Percentiles rank a stretch among this genome's conserved stretches.
Evolutionary conservation across 179 eudicot genomes (phyloP).

Genomic region (Drosera spatulata): DNA sequence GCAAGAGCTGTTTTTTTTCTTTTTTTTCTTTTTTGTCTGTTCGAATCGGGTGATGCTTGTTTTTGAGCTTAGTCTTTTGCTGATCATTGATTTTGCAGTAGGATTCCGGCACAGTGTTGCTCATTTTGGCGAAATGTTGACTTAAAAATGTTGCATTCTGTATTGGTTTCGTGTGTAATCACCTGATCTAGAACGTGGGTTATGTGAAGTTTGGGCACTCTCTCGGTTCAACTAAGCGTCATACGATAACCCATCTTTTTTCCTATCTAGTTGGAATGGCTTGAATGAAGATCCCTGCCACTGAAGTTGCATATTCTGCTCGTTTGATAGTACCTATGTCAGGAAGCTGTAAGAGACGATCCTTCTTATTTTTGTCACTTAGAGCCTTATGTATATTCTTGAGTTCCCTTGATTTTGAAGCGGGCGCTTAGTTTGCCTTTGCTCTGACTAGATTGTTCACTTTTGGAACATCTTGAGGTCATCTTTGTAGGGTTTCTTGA

Average conservation of each 20-base stretch:
- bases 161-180: constrained; percentile 4
- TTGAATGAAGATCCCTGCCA: constrained; percentile 78
- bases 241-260: constrained; percentile 72
- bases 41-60: background rate
- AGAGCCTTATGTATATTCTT: background rate
- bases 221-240: constrained; percentile 73
- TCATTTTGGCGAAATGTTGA: no score
- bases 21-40: background rate
- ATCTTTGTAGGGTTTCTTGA: constrained; percentile 76
- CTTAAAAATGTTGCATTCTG: no score
- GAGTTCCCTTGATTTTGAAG: background rate
- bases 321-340: constrained; percentile 51
- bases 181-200: constrained; percentile 12
- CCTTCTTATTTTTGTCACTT: background rate
- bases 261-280: constrained; percentile 74
- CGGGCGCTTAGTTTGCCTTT: no score
- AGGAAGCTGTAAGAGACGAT: constrained; percentile 56
- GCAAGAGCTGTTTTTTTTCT: background rate
- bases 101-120: no score
- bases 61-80: no score
- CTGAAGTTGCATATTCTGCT: constrained; percentile 74
- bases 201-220: constrained; percentile 59
- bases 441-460: constrained; percentile 4
- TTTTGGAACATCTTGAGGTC: constrained; percentile 73
- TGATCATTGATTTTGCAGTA: no score